A percentile compares a stretch with the other conserved stretches of the same genome.
phyloP scores from a whole-genome alignment of 1,139 yeast genomes.

The Magnusiomyces ingens region DNA sequence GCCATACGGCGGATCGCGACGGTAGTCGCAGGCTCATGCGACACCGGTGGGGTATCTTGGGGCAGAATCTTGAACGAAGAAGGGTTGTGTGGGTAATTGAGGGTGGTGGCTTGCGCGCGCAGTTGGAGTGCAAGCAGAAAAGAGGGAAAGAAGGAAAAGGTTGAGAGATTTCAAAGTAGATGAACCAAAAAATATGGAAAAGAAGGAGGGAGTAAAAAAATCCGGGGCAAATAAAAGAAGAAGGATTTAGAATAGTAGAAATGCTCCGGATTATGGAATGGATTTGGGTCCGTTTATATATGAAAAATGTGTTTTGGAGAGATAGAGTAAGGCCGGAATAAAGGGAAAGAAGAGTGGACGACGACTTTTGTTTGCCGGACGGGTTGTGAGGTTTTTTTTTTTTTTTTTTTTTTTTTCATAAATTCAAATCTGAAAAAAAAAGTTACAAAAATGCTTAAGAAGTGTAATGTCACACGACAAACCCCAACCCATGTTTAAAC shows the following conservation, averaged over 20 bases:
- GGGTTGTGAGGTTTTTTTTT: background rate
- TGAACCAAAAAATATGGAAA: too few species aligned
- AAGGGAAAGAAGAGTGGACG: background rate
- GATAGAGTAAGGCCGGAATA: background rate
- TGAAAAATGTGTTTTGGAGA: too few species aligned
- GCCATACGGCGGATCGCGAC: background rate
- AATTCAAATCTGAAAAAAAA: background rate
- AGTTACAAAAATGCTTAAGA: background rate
- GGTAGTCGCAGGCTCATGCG: background rate
- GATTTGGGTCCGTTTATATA: too few species aligned
- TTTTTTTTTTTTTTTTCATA: too few species aligned
- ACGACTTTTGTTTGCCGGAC: background rate
- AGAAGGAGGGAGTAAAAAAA: too few species aligned
- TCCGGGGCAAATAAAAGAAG: too few species aligned
- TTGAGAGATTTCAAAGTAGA: background rate
- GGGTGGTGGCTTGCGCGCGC: background rate
- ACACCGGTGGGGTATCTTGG: background rate
- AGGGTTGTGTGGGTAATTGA: background rate
- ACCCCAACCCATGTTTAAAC: too few species aligned
- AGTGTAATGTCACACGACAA: background rate
- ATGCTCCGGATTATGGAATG: too few species aligned
- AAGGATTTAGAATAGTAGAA: too few species aligned
- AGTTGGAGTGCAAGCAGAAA: background rate
- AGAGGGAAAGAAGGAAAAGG: background rate
- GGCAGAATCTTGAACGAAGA: background rate